A percentile compares a stretch with the other conserved stretches of the same genome.
These are phyloP conservation scores for Aureobasidium sp. DNA, from an alignment of 2,329 filamentous ascomycete genomes.

Conservation along the genomic window DNA sequence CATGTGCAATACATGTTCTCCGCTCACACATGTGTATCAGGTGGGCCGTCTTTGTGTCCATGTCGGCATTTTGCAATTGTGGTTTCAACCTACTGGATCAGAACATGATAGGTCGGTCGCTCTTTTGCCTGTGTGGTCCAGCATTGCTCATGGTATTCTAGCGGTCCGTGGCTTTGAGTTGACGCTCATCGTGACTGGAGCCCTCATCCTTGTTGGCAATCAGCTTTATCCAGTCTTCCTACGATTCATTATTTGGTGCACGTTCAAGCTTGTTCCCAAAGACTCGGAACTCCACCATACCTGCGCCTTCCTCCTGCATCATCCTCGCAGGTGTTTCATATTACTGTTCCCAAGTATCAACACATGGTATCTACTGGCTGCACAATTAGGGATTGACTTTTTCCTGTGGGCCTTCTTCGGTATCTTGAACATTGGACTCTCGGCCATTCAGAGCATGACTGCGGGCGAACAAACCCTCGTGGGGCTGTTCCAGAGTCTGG, in stretches of 20 bases:
- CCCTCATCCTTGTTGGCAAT: slow-evolving; percentile 58
- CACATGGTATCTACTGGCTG: slow-evolving; percentile 60
- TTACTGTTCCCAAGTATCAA: slow-evolving; percentile 57
- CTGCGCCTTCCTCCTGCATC: slow-evolving; percentile 32
- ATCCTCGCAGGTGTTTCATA: slow-evolving; percentile 51
- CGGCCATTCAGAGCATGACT: slow-evolving; percentile 47
- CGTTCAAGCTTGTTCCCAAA: slow-evolving; percentile 30
- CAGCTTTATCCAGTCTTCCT: slow-evolving; percentile 60
- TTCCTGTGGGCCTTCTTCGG: slow-evolving; percentile 62
- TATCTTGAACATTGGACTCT: slow-evolving; percentile 57
- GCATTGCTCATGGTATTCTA: neutral
- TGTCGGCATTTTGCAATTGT: slow-evolving; percentile 33
- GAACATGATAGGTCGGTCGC: slow-evolving; percentile 27
- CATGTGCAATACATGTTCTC: too few relatives aligned
- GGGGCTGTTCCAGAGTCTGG: slow-evolving; percentile 57
- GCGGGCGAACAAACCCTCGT: slow-evolving; percentile 52
- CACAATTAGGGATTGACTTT: slow-evolving; percentile 54
- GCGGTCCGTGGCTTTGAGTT: slow-evolving; percentile 36
- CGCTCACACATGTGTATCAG: neutral
- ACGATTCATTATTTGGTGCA: slow-evolving; percentile 51
- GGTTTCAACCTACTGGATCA: slow-evolving; percentile 30
- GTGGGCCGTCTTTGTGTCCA: slow-evolving; percentile 24
- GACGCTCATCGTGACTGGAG: slow-evolving; percentile 43
- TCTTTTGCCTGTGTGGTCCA: neutral
- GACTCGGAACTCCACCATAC: slow-evolving; percentile 24